Base-by-base conservation (phyloP, 306 rosid genomes). In the Coriaria nepalensis region DNA sequence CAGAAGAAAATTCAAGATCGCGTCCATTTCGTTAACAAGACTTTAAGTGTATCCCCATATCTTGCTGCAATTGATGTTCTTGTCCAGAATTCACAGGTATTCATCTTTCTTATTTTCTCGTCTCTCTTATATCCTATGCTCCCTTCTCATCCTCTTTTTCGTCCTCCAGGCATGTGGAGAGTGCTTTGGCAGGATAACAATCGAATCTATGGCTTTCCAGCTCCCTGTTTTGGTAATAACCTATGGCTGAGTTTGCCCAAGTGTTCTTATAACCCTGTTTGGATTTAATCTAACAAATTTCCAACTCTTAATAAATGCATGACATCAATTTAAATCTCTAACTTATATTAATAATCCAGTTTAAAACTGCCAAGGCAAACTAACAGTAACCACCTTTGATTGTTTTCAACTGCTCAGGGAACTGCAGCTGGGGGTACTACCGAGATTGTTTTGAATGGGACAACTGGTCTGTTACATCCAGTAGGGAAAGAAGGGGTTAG, bases 61-160 rank as follows among this genome's bases (percentile, higher is more conserved):
- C 67, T 85, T 45, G 94, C 94, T 62, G 63, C 94, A 5, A 73
- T 85, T 54, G 98, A 90, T 65, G 95, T 81, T 75, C 94, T 85
- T 67, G 97, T 90, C 71, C 97, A 90, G 78, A 90, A 90, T 66
- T 85, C 98, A 46, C 95, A 90, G 98, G 98, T 90, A 69, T 10
- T 58, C 32, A 37, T 39, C 11, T 35, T 33, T 57, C 8, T 37
- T 0, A 37, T 35, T 13, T 56, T 35, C 9, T 56, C 45, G 40
- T 59, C 53, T 61, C 38, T 20, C 12, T n/a, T 32, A 53, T 62
- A 53, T 62, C 33, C 36, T 33, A 39, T 11, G 45, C 45, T 10
- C 13, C 38, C 39, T 8, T 2, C 12, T 53, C 33, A 14, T 11
- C 39, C 55, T 45, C 8, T 47, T 54, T 51, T 8, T n/a, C 41